Percentiles rank a stretch among this genome's conserved stretches.
These are phyloP conservation scores for Tilletia setariae DNA, from an alignment of 1,284 basidiomycete genomes.

Conservation along the genomic window DNA sequence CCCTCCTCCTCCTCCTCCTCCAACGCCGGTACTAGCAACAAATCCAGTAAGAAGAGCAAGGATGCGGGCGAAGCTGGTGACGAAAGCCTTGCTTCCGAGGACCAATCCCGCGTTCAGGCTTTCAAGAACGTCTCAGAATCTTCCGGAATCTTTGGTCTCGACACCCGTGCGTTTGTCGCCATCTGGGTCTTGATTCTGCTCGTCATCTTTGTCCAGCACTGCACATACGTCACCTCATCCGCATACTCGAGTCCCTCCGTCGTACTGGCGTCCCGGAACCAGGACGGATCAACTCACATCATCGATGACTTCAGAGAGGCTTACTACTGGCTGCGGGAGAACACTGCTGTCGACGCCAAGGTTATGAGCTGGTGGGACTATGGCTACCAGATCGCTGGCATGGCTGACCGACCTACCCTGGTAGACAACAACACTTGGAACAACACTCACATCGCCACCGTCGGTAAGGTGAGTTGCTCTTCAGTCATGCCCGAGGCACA, in stretches of 20 bases:
- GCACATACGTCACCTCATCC: conserved; percentile 90
- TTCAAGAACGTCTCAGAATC: conserved; percentile 50
- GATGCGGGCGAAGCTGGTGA: background rate
- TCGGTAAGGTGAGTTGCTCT: conserved; percentile 30
- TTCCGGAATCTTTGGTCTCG: conserved; percentile 79
- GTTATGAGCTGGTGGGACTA: conserved; percentile 99
- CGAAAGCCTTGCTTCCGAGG: background rate
- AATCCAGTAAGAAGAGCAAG: background rate
- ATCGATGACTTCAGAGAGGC: conserved; percentile 99
- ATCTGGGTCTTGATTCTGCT: conserved; percentile 76
- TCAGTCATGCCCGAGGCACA: too few relatives aligned
- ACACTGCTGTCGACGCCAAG: conserved; percentile 83
- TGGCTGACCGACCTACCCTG: conserved; percentile 93
- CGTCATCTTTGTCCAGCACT: conserved; percentile 75
- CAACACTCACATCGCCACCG: conserved; percentile 65
- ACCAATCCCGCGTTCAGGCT: conserved; percentile 35
- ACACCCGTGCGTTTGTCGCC: conserved; percentile 75
- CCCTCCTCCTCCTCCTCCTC: background rate
- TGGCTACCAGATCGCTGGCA: conserved; percentile 97
- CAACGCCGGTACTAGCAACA: conserved; percentile 14
- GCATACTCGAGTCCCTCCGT: conserved; percentile 98
- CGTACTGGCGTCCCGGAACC: conserved; percentile 75
- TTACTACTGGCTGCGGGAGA: conserved; percentile 98
- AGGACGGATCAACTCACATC: conserved; percentile 88
- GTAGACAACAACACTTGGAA: conserved; percentile 99